Evolutionary conservation across 805 yeast genomes (phyloP).

Genomic region (Candida bentonensis): DNA sequence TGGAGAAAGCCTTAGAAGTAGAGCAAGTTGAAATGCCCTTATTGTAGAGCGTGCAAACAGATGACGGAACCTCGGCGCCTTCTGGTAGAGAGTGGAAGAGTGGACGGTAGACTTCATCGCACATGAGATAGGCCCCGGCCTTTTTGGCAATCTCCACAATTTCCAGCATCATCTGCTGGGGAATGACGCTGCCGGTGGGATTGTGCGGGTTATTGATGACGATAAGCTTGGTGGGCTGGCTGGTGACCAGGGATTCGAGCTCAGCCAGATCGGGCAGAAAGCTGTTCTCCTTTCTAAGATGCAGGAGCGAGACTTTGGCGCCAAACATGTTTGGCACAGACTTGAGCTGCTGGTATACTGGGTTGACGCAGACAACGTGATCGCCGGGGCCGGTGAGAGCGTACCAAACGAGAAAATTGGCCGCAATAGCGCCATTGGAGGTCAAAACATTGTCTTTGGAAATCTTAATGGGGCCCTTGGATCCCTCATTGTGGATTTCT

Average conservation of each 20-base stretch:
- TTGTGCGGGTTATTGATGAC: slow-evolving; percentile 14
- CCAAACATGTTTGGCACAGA: slow-evolving; percentile 36
- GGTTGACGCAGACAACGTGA: slow-evolving; percentile 34
- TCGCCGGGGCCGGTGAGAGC: slow-evolving; percentile 31
- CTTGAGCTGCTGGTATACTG: slow-evolving; percentile 36
- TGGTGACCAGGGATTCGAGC: slow-evolving; percentile 20
- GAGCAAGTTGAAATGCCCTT: slow-evolving; percentile 35
- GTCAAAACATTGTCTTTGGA: slow-evolving; percentile 28
- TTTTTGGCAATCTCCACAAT: slow-evolving; percentile 27
- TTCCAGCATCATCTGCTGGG: slow-evolving; percentile 19
- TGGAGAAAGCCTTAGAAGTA: slow-evolving; percentile 38
- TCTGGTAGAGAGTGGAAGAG: slow-evolving; percentile 28
- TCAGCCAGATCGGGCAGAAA: slow-evolving; percentile 26
- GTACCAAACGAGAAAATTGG: slow-evolving; percentile 34
- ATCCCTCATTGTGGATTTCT: slow-evolving; percentile 21
- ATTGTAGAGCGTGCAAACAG: slow-evolving; percentile 29
- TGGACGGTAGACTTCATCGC: slow-evolving; percentile 44
- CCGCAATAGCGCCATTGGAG: slow-evolving; percentile 45
- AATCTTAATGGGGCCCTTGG: slow-evolving; percentile 8
- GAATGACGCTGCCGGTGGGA: slow-evolving; percentile 33
- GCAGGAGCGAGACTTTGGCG: slow-evolving; percentile 25
- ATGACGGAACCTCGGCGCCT: slow-evolving; percentile 20
- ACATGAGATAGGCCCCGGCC: slow-evolving; percentile 24
- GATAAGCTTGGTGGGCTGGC: slow-evolving; percentile 6
- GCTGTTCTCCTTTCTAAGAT: slow-evolving; percentile 21